Evolutionary conservation across 2,329 filamentous ascomycete species (phyloP), one percentile per base, ranked within the genome.

Genomic region (Drechslerella coelobrocha): DNA sequence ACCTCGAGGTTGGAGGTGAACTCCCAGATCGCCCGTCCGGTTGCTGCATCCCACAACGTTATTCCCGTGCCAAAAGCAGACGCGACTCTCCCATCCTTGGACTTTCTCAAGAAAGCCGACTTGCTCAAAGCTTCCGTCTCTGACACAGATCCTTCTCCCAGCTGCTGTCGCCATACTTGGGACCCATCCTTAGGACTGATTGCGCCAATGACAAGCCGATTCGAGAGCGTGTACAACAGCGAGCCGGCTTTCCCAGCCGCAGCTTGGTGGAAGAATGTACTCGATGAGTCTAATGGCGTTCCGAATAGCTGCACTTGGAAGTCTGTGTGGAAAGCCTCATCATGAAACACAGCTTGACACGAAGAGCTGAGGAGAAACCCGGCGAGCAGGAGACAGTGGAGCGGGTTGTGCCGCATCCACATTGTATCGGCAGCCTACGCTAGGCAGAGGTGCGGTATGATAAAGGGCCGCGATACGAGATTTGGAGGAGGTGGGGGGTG

Each of bases 251-350:
- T 92, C 75, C 88, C 86, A 73, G 86, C 84, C 76, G 89, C 85
- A 39, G 94, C 93, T 75, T 88, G 89, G 81, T 97, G 91, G 85
- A 97, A 97, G 84, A 97, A 95, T 75, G 93, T 97, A 72, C 91
- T 90, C 73, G 90, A 86, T 78, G 86, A 83, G 78, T 89, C 89
- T 60, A 94, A 92, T 21, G 74, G 68, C 37, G 90, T 81, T 77
- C 94, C 94, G 76, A 99, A 82, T 52, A 97, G 87, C 74, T 90
- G 86, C 81, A 96, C 88, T 81, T 97, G 93, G 81, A 92, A 97
- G 81, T 99, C 94, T 78, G 95, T 86, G 76, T 91, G 85, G 81
- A 88, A 92, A 75, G 95, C 92, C 79, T 99, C 93, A 78, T 99
- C 94, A 75, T 85, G 84, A 81, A 92, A 96, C 69, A 97, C 86